Conservation (phyloP, 768 basidiomycete species). For the Naganishia randhawae region DNA sequence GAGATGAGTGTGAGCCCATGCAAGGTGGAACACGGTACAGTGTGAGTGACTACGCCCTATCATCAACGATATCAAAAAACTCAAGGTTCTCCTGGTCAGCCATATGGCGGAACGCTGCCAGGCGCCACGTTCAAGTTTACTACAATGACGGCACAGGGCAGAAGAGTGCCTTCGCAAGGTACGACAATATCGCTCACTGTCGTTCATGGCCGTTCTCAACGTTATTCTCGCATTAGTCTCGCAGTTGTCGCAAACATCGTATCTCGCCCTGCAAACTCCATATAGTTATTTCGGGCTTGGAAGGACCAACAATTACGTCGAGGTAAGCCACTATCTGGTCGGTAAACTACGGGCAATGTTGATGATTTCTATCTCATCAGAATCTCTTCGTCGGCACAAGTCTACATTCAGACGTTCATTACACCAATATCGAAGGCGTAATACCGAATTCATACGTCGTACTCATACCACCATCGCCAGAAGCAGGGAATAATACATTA, state of each 20-base stretch:
- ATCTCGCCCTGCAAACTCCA: slow-evolving; percentile 82
- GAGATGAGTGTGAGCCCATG: slow-evolving; percentile 62
- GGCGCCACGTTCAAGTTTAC: slow-evolving; percentile 97
- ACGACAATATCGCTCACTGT: slow-evolving; percentile 29
- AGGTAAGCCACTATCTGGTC: slow-evolving; percentile 50
- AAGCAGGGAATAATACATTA: slow-evolving; percentile 54
- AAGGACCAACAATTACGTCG: slow-evolving; percentile 97
- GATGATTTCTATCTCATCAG: slow-evolving; percentile 32
- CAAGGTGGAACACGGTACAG: slow-evolving; percentile 66
- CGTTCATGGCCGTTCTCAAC: slow-evolving; percentile 20
- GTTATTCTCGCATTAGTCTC: slow-evolving; percentile 60
- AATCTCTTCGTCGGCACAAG: slow-evolving; percentile 95
- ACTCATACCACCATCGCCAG: slow-evolving; percentile 70
- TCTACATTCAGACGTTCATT: slow-evolving; percentile 66
- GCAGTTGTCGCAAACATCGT: slow-evolving; percentile 88
- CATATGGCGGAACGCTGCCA: slow-evolving; percentile 88
- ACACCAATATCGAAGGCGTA: slow-evolving; percentile 90
- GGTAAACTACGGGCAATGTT: background rate
- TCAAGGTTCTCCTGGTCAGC: slow-evolving; percentile 55
- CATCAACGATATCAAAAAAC: background rate
- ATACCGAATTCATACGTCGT: slow-evolving; percentile 96
- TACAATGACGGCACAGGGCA: slow-evolving; percentile 82
- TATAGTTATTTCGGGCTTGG: slow-evolving; percentile 96
- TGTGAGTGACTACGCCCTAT: slow-evolving; percentile 55
- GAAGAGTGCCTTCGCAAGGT: slow-evolving; percentile 86